These are phyloP conservation scores for Echeveria elegans DNA, from an alignment of 164 flowering plant species.

Conservation along the genomic window DNA sequence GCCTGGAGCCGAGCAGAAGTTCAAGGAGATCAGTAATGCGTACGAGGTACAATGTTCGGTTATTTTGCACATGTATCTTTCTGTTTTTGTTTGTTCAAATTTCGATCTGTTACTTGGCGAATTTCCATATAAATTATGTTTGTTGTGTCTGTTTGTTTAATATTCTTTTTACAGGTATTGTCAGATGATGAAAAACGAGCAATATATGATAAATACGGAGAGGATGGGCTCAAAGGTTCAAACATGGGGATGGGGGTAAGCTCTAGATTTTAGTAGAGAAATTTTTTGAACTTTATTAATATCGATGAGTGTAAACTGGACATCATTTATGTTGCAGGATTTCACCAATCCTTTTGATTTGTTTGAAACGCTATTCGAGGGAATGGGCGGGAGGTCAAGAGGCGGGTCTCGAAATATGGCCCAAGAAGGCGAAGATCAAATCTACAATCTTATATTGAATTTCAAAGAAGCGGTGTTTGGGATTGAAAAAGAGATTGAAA, in stretches of 20 bases:
- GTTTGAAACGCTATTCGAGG: conserved; percentile 74
- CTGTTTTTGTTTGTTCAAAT: neutral
- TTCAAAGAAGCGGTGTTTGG: conserved; percentile 94
- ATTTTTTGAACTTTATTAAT: too few species aligned
- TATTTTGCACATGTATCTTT: neutral
- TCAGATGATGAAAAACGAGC: conserved; percentile 96
- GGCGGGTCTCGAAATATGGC: conserved; percentile 52
- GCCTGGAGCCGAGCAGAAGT: conserved; percentile 76
- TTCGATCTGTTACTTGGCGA: neutral
- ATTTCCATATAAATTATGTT: neutral
- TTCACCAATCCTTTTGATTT: conserved; percentile 83
- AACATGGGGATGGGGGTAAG: conserved; percentile 91
- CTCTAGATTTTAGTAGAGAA: conserved; percentile 2
- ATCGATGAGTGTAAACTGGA: neutral
- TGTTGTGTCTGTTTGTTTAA: neutral
- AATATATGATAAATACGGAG: conserved; percentile 89
- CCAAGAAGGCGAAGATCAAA: conserved; percentile 72
- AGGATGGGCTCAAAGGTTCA: conserved; percentile 88
- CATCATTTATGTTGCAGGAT: conserved; percentile 40
- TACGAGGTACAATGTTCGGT: conserved; percentile 52
- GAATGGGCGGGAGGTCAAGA: conserved; percentile 50
- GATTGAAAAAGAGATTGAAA: conserved; percentile 83
- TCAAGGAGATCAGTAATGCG: conserved; percentile 94
- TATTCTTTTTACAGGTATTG: conserved; percentile 53
- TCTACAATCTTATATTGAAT: conserved; percentile 58